phyloP scores from a whole-genome alignment of 1,139 yeast species.

The Kluyveromyces sp. region DNA sequence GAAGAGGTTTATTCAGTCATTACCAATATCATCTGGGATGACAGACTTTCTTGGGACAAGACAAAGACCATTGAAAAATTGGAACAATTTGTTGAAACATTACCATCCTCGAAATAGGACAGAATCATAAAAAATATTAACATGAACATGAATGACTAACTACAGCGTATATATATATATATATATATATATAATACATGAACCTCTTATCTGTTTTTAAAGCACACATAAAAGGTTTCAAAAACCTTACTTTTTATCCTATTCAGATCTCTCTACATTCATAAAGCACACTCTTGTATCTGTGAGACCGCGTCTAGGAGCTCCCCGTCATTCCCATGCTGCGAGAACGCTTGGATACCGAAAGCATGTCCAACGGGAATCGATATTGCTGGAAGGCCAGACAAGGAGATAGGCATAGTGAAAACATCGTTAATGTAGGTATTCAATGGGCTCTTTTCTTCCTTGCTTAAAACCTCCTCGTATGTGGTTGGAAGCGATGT shows the following conservation, averaged over 20 bases:
- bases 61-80: constrained; percentile 28
- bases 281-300: constrained; percentile 1
- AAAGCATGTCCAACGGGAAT: constrained; percentile 44
- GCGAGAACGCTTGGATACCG: constrained; percentile 74
- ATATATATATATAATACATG: too few species aligned
- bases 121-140: too few species aligned
- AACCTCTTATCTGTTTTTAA: too few species aligned
- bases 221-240: too few species aligned
- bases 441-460: constrained; percentile 43
- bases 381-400: constrained; percentile 81
- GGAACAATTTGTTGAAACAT: constrained; percentile 1
- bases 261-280: too few species aligned
- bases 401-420: constrained; percentile 85
- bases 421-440: constrained; percentile 74
- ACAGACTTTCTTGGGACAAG: constrained; percentile 63
- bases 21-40: constrained; percentile 70
- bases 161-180: too few species aligned
- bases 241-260: too few species aligned
- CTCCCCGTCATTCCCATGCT: constrained; percentile 68
- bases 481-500: constrained; percentile 51
- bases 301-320: constrained; percentile 39
- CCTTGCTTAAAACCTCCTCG: constrained; percentile 33
- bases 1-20: constrained; percentile 68
- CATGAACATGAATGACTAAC: too few species aligned
- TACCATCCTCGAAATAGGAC: background rate